Evolutionary conservation across 1,284 basidiomycete species (phyloP), one percentile per base, ranked within the genome.

Genomic region (Sanguinoderma infundibulare): DNA sequence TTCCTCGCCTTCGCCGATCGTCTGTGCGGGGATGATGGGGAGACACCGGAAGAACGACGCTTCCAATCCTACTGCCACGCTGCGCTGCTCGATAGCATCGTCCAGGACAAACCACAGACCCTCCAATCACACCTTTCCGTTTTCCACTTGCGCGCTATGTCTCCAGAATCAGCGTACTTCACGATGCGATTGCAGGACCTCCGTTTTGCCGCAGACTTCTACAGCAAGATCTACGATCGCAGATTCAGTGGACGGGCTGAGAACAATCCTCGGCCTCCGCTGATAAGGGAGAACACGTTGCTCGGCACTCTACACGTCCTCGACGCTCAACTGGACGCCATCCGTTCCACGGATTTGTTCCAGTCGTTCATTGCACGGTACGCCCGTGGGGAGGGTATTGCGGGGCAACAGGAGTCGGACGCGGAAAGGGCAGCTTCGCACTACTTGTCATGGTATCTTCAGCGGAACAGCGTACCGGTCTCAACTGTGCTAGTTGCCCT

Each of bases 31-130:
- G 80, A 82, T 15, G 81, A 83, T 38, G 84, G 81, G 2, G 81
- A 83, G 58, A 85, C 84, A 5, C 77, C 79, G 6, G 78, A 79
- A 39, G 90, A 90, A 67, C 80, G 83, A 55, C 77, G 88, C 24
- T 85, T 91, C 69, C 87, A 90, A 68, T 80, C 85, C 22, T 92
- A 92, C 64, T 91, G 87, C 62, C 90, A 93, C 64, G 91, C 92
- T 0, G 85, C 87, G 28, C 76, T 97, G 24, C 82, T 97, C 57
- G 96, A 98, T 73, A 92, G 92, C 73, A 88, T 98, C 55, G 81
- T 94, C 10, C 88, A 92, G 72, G 96, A 98, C 78, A 97, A 98
- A 72, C 87, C 89, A 3, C 85, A 87, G 62, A 87, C 92, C 0
- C 77, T 96, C 8, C 84, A 87, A 59, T 81, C 88, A 0, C 92